phyloP scores from a whole-genome alignment of 345 rosid genomes.

The Conringia planisiliqua region DNA sequence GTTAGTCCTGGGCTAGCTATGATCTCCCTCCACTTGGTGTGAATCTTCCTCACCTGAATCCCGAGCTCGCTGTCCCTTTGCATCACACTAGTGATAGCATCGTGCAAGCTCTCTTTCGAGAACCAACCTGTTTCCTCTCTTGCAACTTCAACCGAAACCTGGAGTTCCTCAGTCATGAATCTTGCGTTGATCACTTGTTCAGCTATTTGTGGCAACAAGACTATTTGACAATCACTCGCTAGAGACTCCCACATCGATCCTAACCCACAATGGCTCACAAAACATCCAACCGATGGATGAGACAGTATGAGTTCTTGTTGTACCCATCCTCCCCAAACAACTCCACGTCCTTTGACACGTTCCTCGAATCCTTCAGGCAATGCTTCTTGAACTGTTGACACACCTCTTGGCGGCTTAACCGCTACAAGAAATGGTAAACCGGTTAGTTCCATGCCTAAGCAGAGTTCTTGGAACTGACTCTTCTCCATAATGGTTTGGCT shows the following conservation, averaged over 20 bases:
- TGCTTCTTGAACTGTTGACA: conserved; percentile 30
- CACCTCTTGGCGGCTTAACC: too few species aligned
- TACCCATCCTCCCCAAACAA: conserved; percentile 34
- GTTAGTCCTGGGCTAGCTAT: too few species aligned
- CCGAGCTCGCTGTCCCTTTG: conserved; percentile 19
- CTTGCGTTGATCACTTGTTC: conserved; percentile 42
- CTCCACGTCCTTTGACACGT: conserved; percentile 21
- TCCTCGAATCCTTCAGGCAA: conserved; percentile 30
- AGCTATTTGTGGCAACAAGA: conserved; percentile 22
- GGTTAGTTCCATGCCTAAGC: too few species aligned
- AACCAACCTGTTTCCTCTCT: conserved; percentile 26
- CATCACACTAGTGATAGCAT: conserved; percentile 31
- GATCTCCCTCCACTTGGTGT: conserved; percentile 27
- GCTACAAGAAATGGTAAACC: too few species aligned
- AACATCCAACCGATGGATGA: conserved; percentile 35
- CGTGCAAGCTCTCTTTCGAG: conserved; percentile 17
- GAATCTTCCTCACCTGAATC: not conserved
- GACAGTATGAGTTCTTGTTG: conserved; percentile 22
- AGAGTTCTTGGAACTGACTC: too few species aligned
- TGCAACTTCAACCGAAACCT: conserved; percentile 34
- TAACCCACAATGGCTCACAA: conserved; percentile 38
- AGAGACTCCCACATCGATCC: conserved; percentile 42
- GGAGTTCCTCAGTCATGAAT: conserved; percentile 33
- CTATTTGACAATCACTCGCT: conserved; percentile 30
- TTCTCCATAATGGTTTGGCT: too few species aligned